phyloP scores from a whole-genome alignment of 495 filamentous ascomycete genomes.

The Geoglossum glabrum region DNA sequence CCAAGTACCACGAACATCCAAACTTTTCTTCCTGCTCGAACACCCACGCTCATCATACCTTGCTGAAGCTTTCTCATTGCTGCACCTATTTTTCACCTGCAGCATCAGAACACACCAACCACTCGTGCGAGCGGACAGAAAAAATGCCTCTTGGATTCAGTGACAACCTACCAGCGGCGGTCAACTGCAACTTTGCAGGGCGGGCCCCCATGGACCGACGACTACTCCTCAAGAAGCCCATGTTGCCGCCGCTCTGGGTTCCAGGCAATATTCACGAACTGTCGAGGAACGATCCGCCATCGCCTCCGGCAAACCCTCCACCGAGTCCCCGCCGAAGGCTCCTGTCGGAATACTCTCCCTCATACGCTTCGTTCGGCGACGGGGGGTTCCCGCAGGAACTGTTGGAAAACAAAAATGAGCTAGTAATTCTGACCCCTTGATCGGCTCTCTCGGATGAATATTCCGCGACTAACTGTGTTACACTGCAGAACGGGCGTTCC shows the following conservation, averaged over 20 bases:
- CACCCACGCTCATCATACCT: not conserved
- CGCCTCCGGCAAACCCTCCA: constrained; percentile 25
- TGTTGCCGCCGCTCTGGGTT: not conserved
- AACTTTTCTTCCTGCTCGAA: not conserved
- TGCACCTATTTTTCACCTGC: not conserved
- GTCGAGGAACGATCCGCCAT: constrained; percentile 24
- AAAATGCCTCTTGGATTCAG: not conserved
- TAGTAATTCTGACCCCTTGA: not conserved
- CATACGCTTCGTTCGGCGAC: not conserved
- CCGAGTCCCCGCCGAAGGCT: constrained; percentile 18
- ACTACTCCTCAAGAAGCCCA: not conserved
- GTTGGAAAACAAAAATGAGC: not conserved
- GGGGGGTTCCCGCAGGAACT: not conserved
- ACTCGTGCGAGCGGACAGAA: no score
- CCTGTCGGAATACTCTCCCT: not conserved
- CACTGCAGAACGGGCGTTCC: not conserved
- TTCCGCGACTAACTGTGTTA: not conserved
- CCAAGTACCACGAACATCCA: not conserved
- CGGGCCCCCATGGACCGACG: not conserved
- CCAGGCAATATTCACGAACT: not conserved
- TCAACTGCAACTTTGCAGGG: not conserved
- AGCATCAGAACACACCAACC: not conserved
- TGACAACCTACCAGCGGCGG: not conserved
- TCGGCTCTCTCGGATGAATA: not conserved
- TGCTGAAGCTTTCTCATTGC: not conserved